phyloP scores from a whole-genome alignment of 2,329 filamentous ascomycete genomes.

The Didymella sp. region DNA sequence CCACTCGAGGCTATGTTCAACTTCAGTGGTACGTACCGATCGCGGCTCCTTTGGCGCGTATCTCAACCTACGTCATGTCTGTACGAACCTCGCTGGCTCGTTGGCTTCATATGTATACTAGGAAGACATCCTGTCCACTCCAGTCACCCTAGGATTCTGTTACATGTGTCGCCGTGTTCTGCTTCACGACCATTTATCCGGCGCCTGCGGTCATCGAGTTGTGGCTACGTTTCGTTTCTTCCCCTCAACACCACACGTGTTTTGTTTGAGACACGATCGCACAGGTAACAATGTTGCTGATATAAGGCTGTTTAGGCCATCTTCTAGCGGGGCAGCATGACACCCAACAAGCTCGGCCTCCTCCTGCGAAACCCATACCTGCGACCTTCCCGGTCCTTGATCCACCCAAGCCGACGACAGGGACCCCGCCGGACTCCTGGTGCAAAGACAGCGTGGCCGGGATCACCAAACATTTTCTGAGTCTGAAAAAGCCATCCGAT shows the following conservation, averaged over 20 bases:
- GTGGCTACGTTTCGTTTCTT: constrained; percentile 21
- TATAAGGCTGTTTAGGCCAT: constrained; percentile 39
- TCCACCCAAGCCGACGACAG: constrained; percentile 43
- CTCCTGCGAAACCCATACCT: constrained; percentile 58
- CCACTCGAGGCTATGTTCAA: constrained; percentile 42
- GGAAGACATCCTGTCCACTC: not conserved
- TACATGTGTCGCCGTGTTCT: not conserved
- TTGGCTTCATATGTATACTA: constrained; percentile 1
- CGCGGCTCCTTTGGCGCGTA: constrained; percentile 3
- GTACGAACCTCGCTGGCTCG: constrained; percentile 1
- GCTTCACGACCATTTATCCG: constrained; percentile 1
- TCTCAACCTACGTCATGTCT: constrained; percentile 14
- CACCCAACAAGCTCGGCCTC: constrained; percentile 51
- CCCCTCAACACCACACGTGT: constrained; percentile 35
- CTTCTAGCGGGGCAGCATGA: constrained; percentile 51
- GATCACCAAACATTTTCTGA: constrained; percentile 54
- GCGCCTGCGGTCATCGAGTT: constrained; percentile 26
- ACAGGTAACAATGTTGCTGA: constrained; percentile 41
- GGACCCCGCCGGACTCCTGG: constrained; percentile 41
- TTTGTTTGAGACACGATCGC: constrained; percentile 35
- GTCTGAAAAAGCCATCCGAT: constrained; percentile 52
- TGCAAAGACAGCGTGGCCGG: constrained; percentile 48
- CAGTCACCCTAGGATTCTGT: not conserved
- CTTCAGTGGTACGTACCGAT: constrained; percentile 45
- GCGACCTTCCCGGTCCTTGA: constrained; percentile 60